Evolutionary conservation across 23 red algal species (phyloP), one percentile per base, ranked within the genome.

Genomic region (Cyanidioschyzon merolae): DNA sequence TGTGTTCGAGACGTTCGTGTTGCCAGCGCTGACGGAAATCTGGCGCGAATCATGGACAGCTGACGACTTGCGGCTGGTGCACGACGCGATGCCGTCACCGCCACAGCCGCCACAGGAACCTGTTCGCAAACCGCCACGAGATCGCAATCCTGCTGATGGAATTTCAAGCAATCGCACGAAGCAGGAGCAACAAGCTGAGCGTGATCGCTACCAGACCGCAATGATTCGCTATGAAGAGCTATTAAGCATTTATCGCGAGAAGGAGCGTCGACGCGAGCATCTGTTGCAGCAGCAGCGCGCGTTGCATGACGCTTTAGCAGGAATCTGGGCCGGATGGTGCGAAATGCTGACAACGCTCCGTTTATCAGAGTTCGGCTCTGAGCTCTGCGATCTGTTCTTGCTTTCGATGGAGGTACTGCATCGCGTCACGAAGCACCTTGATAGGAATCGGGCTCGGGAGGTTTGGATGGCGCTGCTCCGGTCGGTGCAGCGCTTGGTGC

Each of bases 311-410:
- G 63, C 32, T 3, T 25, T 71, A 7, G 63, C 63, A 35, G 63
- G 63, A 17, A 71, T 71, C n/a, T 35, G 21, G 63, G 63, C 32
- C 2, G 63, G 63, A 71, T 71, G 63, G 63, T 25, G 63, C 30
- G 63, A 25, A 35, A 3, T 3, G 63, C 7, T 71, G 63, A 7
- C n/a, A 7, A 7, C 63, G 16, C 12, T 12, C 63, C 63, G 29
- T 3, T 32, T 71, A 27, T 3, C 7, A 15, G 7, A 7, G 16
- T 3, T 21, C 45, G 21, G 21, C 21, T 21, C 12, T 15, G 7
- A 7, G 7, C 21, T 54, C 12, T 54, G 45, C 21, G 45, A 21
- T 21, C 45, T 54, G 12, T 54, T 54, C 12, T 21, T 54, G 12
- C 12, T 7, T 54, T 54, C 45, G 12, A 54, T 54, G 45, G 45